Base-by-base conservation (phyloP, 2,329 filamentous ascomycete genomes). In the Aspergillus quadrilineatus region DNA sequence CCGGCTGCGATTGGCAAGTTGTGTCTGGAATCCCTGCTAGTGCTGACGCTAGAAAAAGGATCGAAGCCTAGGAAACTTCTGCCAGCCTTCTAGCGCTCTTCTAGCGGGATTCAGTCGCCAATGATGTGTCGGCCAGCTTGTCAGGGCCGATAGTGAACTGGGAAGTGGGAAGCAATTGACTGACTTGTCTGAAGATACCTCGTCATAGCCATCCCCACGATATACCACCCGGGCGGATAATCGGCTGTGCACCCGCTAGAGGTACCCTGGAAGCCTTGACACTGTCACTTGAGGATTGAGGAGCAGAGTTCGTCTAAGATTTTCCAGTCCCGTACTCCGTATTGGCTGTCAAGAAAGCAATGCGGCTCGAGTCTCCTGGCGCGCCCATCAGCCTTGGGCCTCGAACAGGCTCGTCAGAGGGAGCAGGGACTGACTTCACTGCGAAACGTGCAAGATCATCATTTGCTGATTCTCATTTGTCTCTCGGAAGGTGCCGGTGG, bases 31-130 rank as follows among this genome's bases (percentile, higher is more conserved):
- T 59, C 60, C 62, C 53, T 56, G 60, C 57, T 56, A 57, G 50
- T 50, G 44, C 59, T 59, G 55, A 59, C 63, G 59, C 63, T 64
- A 65, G 62, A 64, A 65, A 61, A 57, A 50, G 50, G 48, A 61
- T 57, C 45, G 62, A 65, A 64, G 50, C 53, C 52, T 58, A 51
- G 37, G 58, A 59, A 60, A 43, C 55, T 65, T 64, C 60, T 58
- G 57, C 39, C 58, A 56, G 47, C 39, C 56, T 65, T 65, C 63
- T 64, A 64, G 63, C 48, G 60, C 17, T 8, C 2, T 57, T 57
- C 55, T 49, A 34, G 43, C 36, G 32, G 22, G 22, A n/a, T 37
- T 42, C 36, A 6, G 9, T 49, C 46, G 30, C 47, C 53, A 45
- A 43, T 50, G 36, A 32, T 42, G 22, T 22, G 22, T 47, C 42